phyloP scores from a whole-genome alignment of 2,329 filamentous ascomycete species.

The Lomentospora prolificans region DNA sequence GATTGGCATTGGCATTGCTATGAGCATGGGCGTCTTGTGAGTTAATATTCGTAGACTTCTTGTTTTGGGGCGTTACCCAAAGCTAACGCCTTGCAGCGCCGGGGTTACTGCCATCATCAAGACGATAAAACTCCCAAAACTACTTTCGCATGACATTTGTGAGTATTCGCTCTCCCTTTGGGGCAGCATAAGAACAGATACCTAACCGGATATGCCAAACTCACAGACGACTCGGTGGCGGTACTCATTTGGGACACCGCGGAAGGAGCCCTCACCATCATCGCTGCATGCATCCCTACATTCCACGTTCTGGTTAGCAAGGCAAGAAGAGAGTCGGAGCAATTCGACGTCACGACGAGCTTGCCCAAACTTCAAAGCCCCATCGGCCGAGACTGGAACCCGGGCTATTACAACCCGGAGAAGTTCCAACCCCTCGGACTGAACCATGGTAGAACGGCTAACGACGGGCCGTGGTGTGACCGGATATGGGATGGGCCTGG shows the following conservation, averaged over 20 bases:
- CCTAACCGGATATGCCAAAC: background rate
- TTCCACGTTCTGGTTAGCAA: constrained; percentile 9
- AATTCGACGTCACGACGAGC: too few species aligned
- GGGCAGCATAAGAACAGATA: background rate
- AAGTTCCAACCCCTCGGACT: too few species aligned
- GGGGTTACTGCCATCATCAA: constrained; percentile 12
- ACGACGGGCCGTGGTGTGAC: too few species aligned
- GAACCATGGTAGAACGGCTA: too few species aligned
- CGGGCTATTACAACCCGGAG: too few species aligned
- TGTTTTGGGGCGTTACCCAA: background rate
- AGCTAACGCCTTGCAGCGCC: constrained; percentile 9
- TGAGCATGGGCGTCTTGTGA: constrained; percentile 18
- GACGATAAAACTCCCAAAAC: constrained; percentile 7
- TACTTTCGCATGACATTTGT: background rate
- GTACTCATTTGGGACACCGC: constrained; percentile 11
- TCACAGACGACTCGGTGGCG: constrained; percentile 1
- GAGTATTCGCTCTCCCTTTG: background rate
- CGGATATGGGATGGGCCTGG: too few species aligned
- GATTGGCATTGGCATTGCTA: constrained; percentile 15
- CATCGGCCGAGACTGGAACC: too few species aligned
- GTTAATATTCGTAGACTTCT: background rate
- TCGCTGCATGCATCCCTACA: constrained; percentile 12
- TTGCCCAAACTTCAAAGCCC: too few species aligned
- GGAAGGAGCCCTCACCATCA: constrained; percentile 11
- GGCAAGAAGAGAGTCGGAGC: too few species aligned